These are phyloP conservation scores for Phytophthora melonis DNA, from an alignment of 352 stramenopile genomes.

Conservation along the genomic window DNA sequence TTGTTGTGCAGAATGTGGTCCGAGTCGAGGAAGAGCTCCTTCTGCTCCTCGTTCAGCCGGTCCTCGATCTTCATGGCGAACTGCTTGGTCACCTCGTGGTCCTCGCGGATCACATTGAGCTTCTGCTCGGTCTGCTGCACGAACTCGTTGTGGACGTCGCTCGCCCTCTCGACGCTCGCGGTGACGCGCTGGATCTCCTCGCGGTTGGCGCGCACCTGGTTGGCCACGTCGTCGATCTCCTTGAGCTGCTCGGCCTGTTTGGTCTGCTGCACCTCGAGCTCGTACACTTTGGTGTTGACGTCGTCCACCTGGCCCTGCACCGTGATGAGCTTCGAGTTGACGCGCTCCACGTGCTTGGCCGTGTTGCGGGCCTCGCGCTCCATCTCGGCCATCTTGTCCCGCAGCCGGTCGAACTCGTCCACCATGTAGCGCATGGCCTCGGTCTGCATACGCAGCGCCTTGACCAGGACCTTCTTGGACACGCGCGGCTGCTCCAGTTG, in stretches of 20 bases:
- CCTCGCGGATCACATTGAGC: constrained; percentile 57
- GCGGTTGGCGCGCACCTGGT: constrained; percentile 52
- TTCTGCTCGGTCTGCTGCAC: constrained; percentile 62
- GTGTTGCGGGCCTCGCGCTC: constrained; percentile 79
- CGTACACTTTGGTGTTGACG: constrained; percentile 66
- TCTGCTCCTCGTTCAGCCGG: constrained; percentile 84
- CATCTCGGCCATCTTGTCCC: constrained; percentile 79
- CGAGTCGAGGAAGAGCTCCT: constrained; percentile 82
- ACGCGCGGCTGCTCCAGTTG: constrained; percentile 82
- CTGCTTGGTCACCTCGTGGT: constrained; percentile 82
- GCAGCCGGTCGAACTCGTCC: constrained; percentile 85
- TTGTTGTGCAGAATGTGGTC: constrained; percentile 86
- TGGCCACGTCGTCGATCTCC: constrained; percentile 74
- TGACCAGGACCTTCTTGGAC: constrained; percentile 86
- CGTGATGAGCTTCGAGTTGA: constrained; percentile 81
- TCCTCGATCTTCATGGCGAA: constrained; percentile 88
- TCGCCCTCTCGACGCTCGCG: constrained; percentile 56
- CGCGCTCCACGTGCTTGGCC: constrained; percentile 81
- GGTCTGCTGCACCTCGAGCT: constrained; percentile 66
- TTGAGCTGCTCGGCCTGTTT: constrained; percentile 77
- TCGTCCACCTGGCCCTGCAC: constrained; percentile 82
- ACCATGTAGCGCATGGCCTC: constrained; percentile 87
- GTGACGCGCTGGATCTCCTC: constrained; percentile 64
- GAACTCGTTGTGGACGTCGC: constrained; percentile 57
- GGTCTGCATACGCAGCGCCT: constrained; percentile 84